Conservation (phyloP, 2,329 filamentous ascomycete genomes). For the Ophiognomonia clavigignenti-juglandacearum region DNA sequence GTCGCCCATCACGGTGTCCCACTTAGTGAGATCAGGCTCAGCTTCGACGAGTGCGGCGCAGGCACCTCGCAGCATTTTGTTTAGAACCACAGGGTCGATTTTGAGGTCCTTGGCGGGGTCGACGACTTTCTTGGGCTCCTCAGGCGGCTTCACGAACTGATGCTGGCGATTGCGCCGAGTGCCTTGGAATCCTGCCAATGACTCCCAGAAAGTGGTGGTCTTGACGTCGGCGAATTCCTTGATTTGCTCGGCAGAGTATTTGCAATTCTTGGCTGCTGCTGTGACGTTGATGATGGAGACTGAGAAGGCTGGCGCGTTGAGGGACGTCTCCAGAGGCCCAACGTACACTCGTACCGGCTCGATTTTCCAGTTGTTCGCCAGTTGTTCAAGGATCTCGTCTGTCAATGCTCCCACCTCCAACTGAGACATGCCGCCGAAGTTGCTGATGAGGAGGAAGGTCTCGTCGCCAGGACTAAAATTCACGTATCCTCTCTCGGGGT, state of each 20-base stretch:
- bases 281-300: conserved; percentile 60
- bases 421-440: conserved; percentile 54
- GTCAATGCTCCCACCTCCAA: conserved; percentile 52
- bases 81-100: conserved; percentile 48
- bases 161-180: conserved; percentile 35
- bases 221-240: conserved; percentile 60
- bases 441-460: conserved; percentile 50
- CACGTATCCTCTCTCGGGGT: conserved; percentile 45
- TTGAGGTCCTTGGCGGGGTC: conserved; percentile 37
- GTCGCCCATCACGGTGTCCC: conserved; percentile 31
- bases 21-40: conserved; percentile 56
- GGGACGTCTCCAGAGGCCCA: conserved; percentile 65
- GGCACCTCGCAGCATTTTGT: conserved; percentile 49
- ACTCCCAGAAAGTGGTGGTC: conserved; percentile 54
- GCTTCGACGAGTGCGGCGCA: conserved; percentile 50
- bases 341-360: conserved; percentile 50
- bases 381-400: conserved; percentile 48
- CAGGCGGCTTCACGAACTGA: conserved; percentile 37
- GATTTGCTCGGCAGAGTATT: conserved; percentile 48
- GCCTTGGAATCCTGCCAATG: conserved; percentile 42
- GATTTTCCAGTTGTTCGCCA: conserved; percentile 42
- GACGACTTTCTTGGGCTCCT: conserved; percentile 29
- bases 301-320: conserved; percentile 68
- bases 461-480: conserved; percentile 42
- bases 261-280: conserved; percentile 37